phyloP scores from a whole-genome alignment of 2,329 filamentous ascomycete species.

The Ceratocystis papillata region DNA sequence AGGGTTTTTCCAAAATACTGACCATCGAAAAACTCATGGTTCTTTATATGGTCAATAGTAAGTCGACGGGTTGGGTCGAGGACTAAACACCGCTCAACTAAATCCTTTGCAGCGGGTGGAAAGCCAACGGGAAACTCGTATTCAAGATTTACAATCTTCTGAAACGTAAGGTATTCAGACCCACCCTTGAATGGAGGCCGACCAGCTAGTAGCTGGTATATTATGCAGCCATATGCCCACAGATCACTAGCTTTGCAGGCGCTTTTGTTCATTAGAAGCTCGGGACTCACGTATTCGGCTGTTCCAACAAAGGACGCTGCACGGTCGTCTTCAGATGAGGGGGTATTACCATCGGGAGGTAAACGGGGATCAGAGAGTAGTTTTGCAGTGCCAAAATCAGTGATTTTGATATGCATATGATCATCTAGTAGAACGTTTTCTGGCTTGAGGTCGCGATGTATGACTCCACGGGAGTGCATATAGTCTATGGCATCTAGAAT shows the following conservation, averaged over 20 bases:
- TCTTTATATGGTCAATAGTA: conserved; percentile 92
- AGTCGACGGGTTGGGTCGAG: conserved; percentile 74
- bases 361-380: conserved; percentile 42
- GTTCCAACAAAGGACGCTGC: conserved; percentile 95
- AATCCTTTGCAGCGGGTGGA: conserved; percentile 70
- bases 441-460: conserved; percentile 91
- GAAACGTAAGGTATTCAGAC: conserved; percentile 94
- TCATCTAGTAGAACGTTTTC: conserved; percentile 94
- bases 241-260: conserved; percentile 96
- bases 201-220: conserved; percentile 93
- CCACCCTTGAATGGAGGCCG: conserved; percentile 90
- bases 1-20: conserved; percentile 71
- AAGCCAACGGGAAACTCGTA: conserved; percentile 90
- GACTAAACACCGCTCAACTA: conserved; percentile 83
- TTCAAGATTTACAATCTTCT: conserved; percentile 91
- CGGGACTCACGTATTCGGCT: conserved; percentile 94
- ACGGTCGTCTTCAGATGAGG: conserved; percentile 52
- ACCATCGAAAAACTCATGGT: conserved; percentile 88
- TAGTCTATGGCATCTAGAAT: conserved; percentile 92
- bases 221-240: conserved; percentile 97
- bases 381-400: conserved; percentile 97
- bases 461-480: conserved; percentile 93
- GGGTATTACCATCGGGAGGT: conserved; percentile 21
- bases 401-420: conserved; percentile 97
- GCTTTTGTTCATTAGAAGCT: conserved; percentile 91